A percentile compares a stretch with the other conserved stretches of the same genome.
phyloP scores from a whole-genome alignment of 805 yeast species.

The Kodamaea lidongshanica region DNA sequence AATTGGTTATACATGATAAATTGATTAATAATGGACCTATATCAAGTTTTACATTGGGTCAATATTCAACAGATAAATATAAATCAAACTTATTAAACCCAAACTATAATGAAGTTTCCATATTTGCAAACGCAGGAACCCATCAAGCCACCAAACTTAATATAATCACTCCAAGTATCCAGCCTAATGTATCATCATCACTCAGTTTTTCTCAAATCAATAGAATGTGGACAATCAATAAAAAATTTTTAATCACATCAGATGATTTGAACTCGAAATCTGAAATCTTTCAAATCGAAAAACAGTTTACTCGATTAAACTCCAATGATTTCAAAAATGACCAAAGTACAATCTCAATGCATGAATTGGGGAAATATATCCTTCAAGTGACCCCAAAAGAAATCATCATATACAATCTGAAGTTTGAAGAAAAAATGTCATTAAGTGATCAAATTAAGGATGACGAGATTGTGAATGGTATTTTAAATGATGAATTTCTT shows the following conservation, averaged over 20 bases:
- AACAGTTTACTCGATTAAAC: slow-evolving; percentile 55
- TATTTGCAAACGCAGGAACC: slow-evolving; percentile 66
- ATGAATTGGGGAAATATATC: slow-evolving; percentile 55
- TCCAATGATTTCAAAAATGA: slow-evolving; percentile 59
- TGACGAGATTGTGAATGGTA: slow-evolving; percentile 59
- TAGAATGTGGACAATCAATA: slow-evolving; percentile 67
- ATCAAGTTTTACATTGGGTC: slow-evolving; percentile 60
- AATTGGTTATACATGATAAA: slow-evolving; percentile 45
- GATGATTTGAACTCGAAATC: slow-evolving; percentile 59
- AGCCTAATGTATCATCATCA: slow-evolving; percentile 62
- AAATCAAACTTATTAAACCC: slow-evolving; percentile 66
- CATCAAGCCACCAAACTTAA: slow-evolving; percentile 50
- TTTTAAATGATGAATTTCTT: slow-evolving; percentile 56
- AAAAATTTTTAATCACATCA: slow-evolving; percentile 64
- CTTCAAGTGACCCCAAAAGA: slow-evolving; percentile 70
- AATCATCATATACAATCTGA: slow-evolving; percentile 53
- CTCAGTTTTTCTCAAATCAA: slow-evolving; percentile 66
- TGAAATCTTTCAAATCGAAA: slow-evolving; percentile 59
- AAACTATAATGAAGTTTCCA: slow-evolving; percentile 55
- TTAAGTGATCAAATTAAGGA: slow-evolving; percentile 39
- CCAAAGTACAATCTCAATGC: slow-evolving; percentile 60
- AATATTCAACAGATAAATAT: slow-evolving; percentile 46
- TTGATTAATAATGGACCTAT: slow-evolving; percentile 69
- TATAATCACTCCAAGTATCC: slow-evolving; percentile 59
- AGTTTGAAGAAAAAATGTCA: slow-evolving; percentile 48